Conservation (phyloP, 495 filamentous ascomycete species). For the Cryomyces antarcticus region DNA sequence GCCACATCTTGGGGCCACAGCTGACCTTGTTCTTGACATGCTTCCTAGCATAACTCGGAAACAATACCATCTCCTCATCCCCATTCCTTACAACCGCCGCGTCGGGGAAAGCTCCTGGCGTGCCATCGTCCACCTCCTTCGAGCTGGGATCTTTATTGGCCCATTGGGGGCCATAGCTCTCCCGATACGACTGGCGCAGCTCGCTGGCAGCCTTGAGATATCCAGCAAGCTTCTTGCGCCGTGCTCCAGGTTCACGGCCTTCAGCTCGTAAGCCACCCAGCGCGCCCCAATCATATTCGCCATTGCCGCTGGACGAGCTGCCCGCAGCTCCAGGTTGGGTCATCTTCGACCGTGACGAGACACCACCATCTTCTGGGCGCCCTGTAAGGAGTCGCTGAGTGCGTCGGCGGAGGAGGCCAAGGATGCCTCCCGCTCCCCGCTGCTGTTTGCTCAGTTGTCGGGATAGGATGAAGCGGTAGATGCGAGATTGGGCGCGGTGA, state of each 20-base stretch:
- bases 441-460: slow-evolving; percentile 28
- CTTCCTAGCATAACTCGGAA: slow-evolving; percentile 71
- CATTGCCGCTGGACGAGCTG: slow-evolving; percentile 1
- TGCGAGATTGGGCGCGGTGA: slow-evolving; percentile 45
- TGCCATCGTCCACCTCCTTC: slow-evolving; percentile 34
- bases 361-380: slow-evolving; percentile 13
- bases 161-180: slow-evolving; percentile 25
- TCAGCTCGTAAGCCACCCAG: background rate
- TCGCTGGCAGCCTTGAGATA: slow-evolving; percentile 83
- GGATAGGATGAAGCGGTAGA: slow-evolving; percentile 52
- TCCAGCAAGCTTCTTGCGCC: slow-evolving; percentile 63
- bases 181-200: slow-evolving; percentile 59
- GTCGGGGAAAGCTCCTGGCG: slow-evolving; percentile 65
- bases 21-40: slow-evolving; percentile 30
- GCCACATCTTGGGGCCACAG: slow-evolving; percentile 1
- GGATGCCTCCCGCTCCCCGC: slow-evolving; percentile 6
- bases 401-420: slow-evolving; percentile 10
- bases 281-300: background rate
- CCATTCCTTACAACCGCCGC: slow-evolving; percentile 57
- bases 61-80: slow-evolving; percentile 82
- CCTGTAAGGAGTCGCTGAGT: slow-evolving; percentile 5
- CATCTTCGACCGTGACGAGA: slow-evolving; percentile 20
- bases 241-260: slow-evolving; percentile 37
- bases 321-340: slow-evolving; percentile 14
- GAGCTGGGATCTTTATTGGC: slow-evolving; percentile 25